Percentiles rank a stretch among this genome's conserved stretches.
Evolutionary conservation across 1,284 basidiomycete genomes (phyloP).

Genomic region (Exobasidium cylindrosporum): DNA sequence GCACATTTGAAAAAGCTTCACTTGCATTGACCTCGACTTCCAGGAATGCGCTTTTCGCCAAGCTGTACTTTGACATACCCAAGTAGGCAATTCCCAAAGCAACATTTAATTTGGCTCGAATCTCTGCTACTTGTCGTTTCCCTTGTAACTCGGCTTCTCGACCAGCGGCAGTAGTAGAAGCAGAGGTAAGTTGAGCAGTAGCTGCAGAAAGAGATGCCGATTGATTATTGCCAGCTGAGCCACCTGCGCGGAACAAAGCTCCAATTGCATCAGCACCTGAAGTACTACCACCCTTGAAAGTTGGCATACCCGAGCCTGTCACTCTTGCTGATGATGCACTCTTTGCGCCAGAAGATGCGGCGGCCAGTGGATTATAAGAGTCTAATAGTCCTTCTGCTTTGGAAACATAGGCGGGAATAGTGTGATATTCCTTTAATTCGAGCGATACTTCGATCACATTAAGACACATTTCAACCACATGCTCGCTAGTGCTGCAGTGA

Average conservation of each 20-base stretch:
- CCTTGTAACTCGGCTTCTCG: slow-evolving; percentile 16
- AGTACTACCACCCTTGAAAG: slow-evolving; percentile 28
- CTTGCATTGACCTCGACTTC: slow-evolving; percentile 69
- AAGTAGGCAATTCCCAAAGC: slow-evolving; percentile 71
- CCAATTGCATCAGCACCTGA: slow-evolving; percentile 46
- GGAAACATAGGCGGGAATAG: slow-evolving; percentile 79
- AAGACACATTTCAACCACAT: slow-evolving; percentile 71
- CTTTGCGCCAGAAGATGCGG: slow-evolving; percentile 56
- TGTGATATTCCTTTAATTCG: slow-evolving; percentile 75
- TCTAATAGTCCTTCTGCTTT: slow-evolving; percentile 85
- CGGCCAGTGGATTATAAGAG: slow-evolving; percentile 57
- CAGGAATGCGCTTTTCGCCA: slow-evolving; percentile 70
- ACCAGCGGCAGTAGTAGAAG: slow-evolving; percentile 4
- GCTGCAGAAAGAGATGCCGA: slow-evolving; percentile 6
- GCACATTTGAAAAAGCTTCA: slow-evolving; percentile 69
- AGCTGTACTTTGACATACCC: slow-evolving; percentile 69
- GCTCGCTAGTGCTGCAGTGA: slow-evolving; percentile 76
- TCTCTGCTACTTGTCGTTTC: slow-evolving; percentile 27
- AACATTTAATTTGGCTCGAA: slow-evolving; percentile 74
- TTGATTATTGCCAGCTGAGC: slow-evolving; percentile 12
- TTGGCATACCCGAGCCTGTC: slow-evolving; percentile 38
- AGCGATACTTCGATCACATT: slow-evolving; percentile 60
- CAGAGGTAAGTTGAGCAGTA: slow-evolving; percentile 6
- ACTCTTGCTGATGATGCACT: slow-evolving; percentile 36
- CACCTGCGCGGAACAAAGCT: slow-evolving; percentile 50